A percentile compares a stretch with the other conserved stretches of the same genome.
phyloP scores from a whole-genome alignment of 495 filamentous ascomycete genomes.

The Xylaria longipes region DNA sequence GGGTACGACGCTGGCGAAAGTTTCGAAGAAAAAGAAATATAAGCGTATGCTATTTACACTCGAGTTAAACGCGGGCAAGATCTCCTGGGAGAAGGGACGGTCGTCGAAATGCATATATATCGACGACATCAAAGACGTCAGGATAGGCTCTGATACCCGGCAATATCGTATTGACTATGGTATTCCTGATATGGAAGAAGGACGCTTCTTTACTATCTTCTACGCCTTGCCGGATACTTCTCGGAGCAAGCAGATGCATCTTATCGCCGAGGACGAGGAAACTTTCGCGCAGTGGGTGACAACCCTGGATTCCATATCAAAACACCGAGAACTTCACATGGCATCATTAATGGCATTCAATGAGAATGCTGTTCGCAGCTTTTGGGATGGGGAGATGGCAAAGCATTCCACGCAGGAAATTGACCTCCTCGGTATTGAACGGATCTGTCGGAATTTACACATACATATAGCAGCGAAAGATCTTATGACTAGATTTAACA shows the following conservation, averaged over 20 bases:
- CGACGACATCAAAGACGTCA: constrained; percentile 91
- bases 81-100: constrained; percentile 83
- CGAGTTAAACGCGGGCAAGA: constrained; percentile 80
- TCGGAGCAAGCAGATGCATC: constrained; percentile 76
- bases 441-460: constrained; percentile 83
- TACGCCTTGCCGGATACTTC: constrained; percentile 75
- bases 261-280: constrained; percentile 75
- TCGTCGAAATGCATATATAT: constrained; percentile 86
- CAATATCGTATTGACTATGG: constrained; percentile 88
- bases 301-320: constrained; percentile 78
- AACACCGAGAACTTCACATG: constrained; percentile 87
- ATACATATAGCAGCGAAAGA: constrained; percentile 82
- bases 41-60: constrained; percentile 78
- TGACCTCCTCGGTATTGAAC: constrained; percentile 76
- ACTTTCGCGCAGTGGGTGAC: constrained; percentile 79
- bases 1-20: constrained; percentile 78
- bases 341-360: constrained; percentile 79
- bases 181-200: constrained; percentile 65
- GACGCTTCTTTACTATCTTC: constrained; percentile 85
- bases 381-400: constrained; percentile 89
- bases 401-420: constrained; percentile 70
- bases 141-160: constrained; percentile 80
- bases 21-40: constrained; percentile 77
- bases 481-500: constrained; percentile 75
- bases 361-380: constrained; percentile 77